phyloP scores from a whole-genome alignment of 352 stramenopile genomes.

The Phytopythium litorale region DNA sequence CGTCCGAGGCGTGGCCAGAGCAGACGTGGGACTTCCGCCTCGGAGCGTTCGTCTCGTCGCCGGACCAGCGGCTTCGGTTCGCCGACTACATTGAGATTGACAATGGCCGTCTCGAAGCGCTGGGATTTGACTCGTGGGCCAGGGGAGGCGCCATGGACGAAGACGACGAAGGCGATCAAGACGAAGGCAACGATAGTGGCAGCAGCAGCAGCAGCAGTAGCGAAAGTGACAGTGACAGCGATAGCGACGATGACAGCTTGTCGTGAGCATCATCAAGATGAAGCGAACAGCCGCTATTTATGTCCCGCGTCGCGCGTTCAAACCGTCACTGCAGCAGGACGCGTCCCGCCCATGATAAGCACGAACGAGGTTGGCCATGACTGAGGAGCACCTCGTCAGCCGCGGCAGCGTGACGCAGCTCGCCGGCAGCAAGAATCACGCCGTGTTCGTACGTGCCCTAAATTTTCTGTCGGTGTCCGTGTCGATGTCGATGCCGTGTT shows the following conservation, averaged over 20 bases:
- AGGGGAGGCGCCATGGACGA: not conserved
- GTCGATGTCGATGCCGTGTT: not conserved
- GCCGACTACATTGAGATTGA: constrained; percentile 55
- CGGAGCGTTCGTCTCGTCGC: constrained; percentile 25
- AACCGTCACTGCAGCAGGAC: not conserved
- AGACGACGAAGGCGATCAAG: not conserved
- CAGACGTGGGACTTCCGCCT: constrained; percentile 30
- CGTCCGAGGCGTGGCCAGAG: constrained; percentile 31
- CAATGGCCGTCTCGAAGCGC: constrained; percentile 30
- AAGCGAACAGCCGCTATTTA: not conserved
- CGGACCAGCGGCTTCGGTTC: constrained; percentile 21
- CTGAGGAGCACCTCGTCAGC: not conserved
- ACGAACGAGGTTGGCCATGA: not conserved
- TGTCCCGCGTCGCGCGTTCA: not conserved
- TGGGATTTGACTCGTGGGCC: constrained; percentile 20
- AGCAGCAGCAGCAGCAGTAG: no score
- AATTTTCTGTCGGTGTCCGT: not conserved
- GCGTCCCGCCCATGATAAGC: not conserved
- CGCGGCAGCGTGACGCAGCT: constrained; percentile 24
- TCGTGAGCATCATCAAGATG: no score
- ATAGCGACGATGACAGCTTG: no score
- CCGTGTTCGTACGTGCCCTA: constrained; percentile 31
- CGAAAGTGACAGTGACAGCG: no score
- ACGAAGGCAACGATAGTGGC: not conserved
- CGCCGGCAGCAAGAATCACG: constrained; percentile 23